Evolutionary conservation across 2,329 filamentous ascomycete species (phyloP).

Genomic region (Ophiostoma angusticollis): DNA sequence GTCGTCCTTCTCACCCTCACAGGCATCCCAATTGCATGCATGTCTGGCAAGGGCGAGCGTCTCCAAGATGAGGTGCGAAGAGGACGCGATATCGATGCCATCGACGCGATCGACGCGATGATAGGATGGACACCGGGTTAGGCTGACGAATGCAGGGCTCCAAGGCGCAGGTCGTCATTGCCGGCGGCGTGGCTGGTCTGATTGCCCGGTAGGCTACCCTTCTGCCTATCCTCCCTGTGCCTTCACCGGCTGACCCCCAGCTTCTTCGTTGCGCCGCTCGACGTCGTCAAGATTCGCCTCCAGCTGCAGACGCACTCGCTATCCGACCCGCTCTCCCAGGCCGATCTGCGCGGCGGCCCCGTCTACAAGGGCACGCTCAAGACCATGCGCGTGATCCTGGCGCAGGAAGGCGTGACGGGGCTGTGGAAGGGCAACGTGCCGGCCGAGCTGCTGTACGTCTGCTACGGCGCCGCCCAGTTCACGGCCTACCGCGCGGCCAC

Average conservation of each 20-base stretch:
- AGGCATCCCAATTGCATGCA: constrained; percentile 26
- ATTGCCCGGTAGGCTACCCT: constrained; percentile 67
- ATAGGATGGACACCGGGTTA: neutral
- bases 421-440: constrained; percentile 98
- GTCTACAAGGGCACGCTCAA: constrained; percentile 63
- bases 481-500: constrained; percentile 69
- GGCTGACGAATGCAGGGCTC: constrained; percentile 34
- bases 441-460: constrained; percentile 86
- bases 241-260: constrained; percentile 27
- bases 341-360: constrained; percentile 31
- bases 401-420: constrained; percentile 68
- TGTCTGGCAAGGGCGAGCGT: constrained; percentile 30
- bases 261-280: constrained; percentile 88
- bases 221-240: neutral
- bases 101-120: neutral
- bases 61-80: constrained; percentile 45
- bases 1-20: no score
- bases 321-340: constrained; percentile 55
- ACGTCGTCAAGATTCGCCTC: constrained; percentile 95
- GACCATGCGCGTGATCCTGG: constrained; percentile 64
- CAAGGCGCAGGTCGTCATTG: constrained; percentile 40
- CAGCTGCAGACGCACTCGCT: constrained; percentile 84
- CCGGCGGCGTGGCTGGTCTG: constrained; percentile 59
- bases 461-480: constrained; percentile 84
- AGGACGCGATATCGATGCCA: no score